Evolutionary conservation across 2,329 filamentous ascomycete genomes (phyloP), one percentile per base, ranked within the genome.

Genomic region (Colletotrichum brevisporum): DNA sequence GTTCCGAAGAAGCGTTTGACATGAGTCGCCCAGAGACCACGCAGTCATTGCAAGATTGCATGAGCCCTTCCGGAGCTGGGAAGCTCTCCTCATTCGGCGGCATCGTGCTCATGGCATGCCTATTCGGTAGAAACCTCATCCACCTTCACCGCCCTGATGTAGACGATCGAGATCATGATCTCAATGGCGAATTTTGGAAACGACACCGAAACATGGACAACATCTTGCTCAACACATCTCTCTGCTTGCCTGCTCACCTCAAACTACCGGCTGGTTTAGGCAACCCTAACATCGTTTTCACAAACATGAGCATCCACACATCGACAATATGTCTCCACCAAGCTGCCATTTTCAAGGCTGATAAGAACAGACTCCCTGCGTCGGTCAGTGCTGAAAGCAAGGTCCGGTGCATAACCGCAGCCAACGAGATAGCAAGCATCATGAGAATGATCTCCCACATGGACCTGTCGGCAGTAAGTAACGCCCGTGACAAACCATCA

Each of bases 291-390:
- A 90, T 95, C 62, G 90, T 98, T 5, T 98, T 98, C 78, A 90
- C 93, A 66, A 98, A 98, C 75, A 97, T 99, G 94, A 94, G 93
- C 77, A 94, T 99, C 39, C 95, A 98, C 78, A 97, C 96, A 0
- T 97, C 95, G 1, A 94, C 94, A 1, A 98, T 99, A 62, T 98
- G 95, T 78, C 84, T 99, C n/a, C 96, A 99, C 76, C 96, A 99
- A 82, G 96, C 95, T 2, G 96, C 96, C 27, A 98, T 99, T 21
- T 98, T 95, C 86, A 98, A 98, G 78, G 94, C 95, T 0, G 95
- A 98, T 75, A 96, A 94, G 81, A 92, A 97, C 79, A 89, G 90
- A 61, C 83, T 98, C 70, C 91, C 94, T 0, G 83, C 88, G 1
- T 91, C 92, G 18, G 91, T 98, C 54, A 91, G 93, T 71, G 90